Evolutionary conservation across 2,329 filamentous ascomycete genomes (phyloP), one percentile per base, ranked within the genome.

Genomic region (Hymenoscyphus fructigenus): DNA sequence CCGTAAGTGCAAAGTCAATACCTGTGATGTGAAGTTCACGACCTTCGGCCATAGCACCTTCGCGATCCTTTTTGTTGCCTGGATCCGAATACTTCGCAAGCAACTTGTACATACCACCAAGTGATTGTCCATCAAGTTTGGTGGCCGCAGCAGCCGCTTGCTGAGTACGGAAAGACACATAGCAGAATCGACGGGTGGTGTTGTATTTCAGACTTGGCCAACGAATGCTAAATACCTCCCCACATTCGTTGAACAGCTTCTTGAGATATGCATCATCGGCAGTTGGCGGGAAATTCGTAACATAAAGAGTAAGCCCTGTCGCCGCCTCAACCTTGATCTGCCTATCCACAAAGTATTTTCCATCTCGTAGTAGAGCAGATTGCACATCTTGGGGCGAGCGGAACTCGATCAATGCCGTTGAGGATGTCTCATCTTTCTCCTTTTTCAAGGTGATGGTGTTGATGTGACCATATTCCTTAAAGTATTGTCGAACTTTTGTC

Each of bases 181-280:
- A 99, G 80, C 93, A 97, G 79, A 99, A 99, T 28, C 95, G 90
- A 36, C 95, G 91, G 71, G 91, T 89, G 1, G 90, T 89, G 73
- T 97, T 94, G 77, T 85, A 93, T 76, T 96, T 96, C 60, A 99
- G 85, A 64, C 92, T 97, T 1, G 95, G 95, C 79, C 95, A 95
- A 26, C 95, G 89, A 61, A 98, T 84, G 72, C 89, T 91, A 63
- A 96, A 83, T 63, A 99, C 88, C 55, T 94, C 87, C 55, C 95
- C 95, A 73, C 89, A 94, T 65, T 86, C 82, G 66, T 84, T 82
- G 77, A 94, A 94, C 2, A 94, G 78, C 41, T 85, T 77, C 50
- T 85, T 85, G 26, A 95, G 84, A 71, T 86, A 91, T 2, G 80
- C 77, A 70, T 93, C 90, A 73, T 93, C 90, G 10, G 90, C 89